A percentile compares a stretch with the other conserved stretches of the same genome.
Conservation (phyloP, 1,284 basidiomycete genomes). For the Apiotrichum akiyoshidainum region DNA sequence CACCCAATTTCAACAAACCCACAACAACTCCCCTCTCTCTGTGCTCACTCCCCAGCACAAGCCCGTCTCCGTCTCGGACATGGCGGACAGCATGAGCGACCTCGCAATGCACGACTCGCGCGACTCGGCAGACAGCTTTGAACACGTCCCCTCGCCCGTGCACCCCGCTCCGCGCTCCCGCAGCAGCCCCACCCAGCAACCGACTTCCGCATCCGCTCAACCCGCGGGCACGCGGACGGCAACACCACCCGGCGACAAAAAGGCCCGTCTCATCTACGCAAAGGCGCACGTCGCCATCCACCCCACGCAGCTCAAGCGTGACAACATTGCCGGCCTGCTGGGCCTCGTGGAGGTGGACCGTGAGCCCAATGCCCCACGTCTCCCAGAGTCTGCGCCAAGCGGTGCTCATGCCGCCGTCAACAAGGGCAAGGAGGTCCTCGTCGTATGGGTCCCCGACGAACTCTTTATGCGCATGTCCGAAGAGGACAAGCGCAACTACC, state of each 20-base stretch:
- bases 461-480: constrained; percentile 44
- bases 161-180: no score
- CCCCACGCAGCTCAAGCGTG: constrained; percentile 82
- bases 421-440: constrained; percentile 31
- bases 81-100: not conserved
- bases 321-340: constrained; percentile 90
- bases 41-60: not conserved
- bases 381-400: constrained; percentile 5
- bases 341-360: constrained; percentile 67
- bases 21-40: no score
- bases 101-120: constrained; percentile 3
- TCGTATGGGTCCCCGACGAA: constrained; percentile 49
- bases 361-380: constrained; percentile 8
- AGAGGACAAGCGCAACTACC: constrained; percentile 40
- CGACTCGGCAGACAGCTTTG: constrained; percentile 11
- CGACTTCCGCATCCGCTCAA: not conserved
- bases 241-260: constrained; percentile 13
- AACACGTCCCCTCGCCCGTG: constrained; percentile 7
- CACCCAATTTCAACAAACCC: not conserved
- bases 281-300: constrained; percentile 93
- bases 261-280: constrained; percentile 65
- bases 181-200: not conserved
- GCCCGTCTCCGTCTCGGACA: not conserved
- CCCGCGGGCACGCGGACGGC: not conserved
- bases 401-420: not conserved